Base-by-base conservation (phyloP, 805 yeast genomes). In the Yarrowia deformans region DNA sequence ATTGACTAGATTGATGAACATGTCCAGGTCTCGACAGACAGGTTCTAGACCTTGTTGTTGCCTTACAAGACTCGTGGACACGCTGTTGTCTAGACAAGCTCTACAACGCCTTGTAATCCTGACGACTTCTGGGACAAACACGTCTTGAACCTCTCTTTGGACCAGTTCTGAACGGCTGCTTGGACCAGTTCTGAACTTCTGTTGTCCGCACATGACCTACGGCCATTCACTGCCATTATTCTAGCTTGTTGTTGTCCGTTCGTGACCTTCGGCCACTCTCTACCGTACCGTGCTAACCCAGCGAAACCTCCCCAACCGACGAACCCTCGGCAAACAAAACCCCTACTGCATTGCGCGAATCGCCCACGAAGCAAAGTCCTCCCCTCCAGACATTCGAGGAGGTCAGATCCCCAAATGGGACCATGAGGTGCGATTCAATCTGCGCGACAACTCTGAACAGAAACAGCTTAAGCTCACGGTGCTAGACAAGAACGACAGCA, bases 321-420 rank as follows among this genome's bases (percentile, higher is more conserved):
- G 94, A 45, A 91, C 89, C 71, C 81, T 94, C 66, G 98, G 96
- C 75, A 95, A 95, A 75, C 99, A 95, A 79, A 90, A 91, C 72
- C 99, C 98, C 1, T 93, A 91, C 79, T 90, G 93, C 70, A 87
- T 94, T 7, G 83, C 91, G 13, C 81, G 98, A 69, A 83, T 95
- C 6, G 94, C 93, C 37, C 91, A 91, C 70, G 85, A 86, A 73
- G 94, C 96, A 10, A 88, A 90, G 72, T 87, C 89, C 74, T 91
- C 98, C 0, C 88, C 87, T 43, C 84, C 91, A 0, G 87, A 90
- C 70, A 84, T 86, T 67, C 81, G 98, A 72, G 99, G 97, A 0
- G 99, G 99, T 1, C 99, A 95, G 76, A 90, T 91, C 5, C 99
- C 99, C 0, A 85, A 82, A 23, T 95, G 98, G 91, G 81, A 79